Evolutionary conservation across 2,329 filamentous ascomycete species (phyloP).

Genomic region (Calonectria pauciramosa): DNA sequence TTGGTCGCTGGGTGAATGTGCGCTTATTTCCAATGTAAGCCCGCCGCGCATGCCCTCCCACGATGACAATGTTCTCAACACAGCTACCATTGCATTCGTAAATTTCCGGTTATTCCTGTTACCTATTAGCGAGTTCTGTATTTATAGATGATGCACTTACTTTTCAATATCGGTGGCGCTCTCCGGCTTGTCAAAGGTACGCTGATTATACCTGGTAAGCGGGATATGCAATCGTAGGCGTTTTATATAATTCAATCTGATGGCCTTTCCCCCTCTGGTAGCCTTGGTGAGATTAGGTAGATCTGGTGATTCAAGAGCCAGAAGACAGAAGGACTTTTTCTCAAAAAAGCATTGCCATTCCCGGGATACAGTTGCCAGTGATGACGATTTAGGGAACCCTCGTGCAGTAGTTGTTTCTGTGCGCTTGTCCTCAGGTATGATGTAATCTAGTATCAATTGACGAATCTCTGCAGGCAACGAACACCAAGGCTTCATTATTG

Average conservation of each 20-base stretch:
- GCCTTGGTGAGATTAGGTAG: constrained; percentile 2
- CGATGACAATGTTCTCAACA: constrained; percentile 15
- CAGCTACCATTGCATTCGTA: not conserved
- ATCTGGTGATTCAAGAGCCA: constrained; percentile 20
- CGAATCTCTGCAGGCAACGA: constrained; percentile 26
- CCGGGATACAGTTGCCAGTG: constrained; percentile 22
- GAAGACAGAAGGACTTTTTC: constrained; percentile 14
- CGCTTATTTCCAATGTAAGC: constrained; percentile 20
- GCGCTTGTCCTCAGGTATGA: not conserved
- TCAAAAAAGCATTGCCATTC: constrained; percentile 35
- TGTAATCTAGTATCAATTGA: constrained; percentile 10
- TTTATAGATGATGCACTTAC: not conserved
- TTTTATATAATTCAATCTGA: constrained; percentile 22
- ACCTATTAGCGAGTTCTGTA: not conserved
- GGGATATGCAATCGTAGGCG: constrained; percentile 13
- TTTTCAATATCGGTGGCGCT: not conserved
- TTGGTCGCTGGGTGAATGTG: constrained; percentile 28
- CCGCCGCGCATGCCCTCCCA: constrained; percentile 7
- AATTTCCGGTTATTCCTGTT: constrained; percentile 26
- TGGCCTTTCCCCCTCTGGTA: not conserved
- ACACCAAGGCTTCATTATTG: constrained; percentile 1
- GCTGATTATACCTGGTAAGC: constrained; percentile 14
- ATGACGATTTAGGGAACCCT: not conserved
- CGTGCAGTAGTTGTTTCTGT: not conserved
- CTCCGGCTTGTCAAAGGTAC: constrained; percentile 7